Evolutionary conservation across 495 filamentous ascomycete species (phyloP), one percentile per base, ranked within the genome.

Genomic region (Xylaria nigripes): DNA sequence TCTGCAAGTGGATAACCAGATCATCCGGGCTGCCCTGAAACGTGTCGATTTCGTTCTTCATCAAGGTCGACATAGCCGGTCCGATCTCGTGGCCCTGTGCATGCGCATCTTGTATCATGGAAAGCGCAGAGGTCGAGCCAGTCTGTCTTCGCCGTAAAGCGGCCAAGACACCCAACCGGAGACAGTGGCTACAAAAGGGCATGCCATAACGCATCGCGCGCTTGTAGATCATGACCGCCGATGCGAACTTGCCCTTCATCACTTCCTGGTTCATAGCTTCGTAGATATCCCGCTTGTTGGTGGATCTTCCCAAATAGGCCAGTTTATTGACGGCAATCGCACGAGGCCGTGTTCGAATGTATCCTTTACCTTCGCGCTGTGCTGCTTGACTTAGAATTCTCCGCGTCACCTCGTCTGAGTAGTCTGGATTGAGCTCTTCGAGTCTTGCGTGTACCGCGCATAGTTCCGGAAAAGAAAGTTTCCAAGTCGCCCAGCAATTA

Each of bases 131-230:
- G 16, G 50, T 40, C 25, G 55, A 40, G 13, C 61, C 55, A 18
- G 44, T 29, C 1, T 50, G 32, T 3, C 59, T 42, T n/a, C 51
- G 50, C 22, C 52, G 51, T 49, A 76, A 54, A 8, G 64, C 59
- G 12, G 76, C 76, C 19, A 64, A 58, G 16, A 77, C 64, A 18
- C 73, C 75, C 8, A 76, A 50, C 9, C 61, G 60, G 3, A 77
- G 61, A 46, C 68, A 68, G 8, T 62, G 58, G 3, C 42, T 21
- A 13, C 58, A 63, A 34, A 57, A 59, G 0, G 61, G 65, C 68
- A 74, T 67, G 1, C 69, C 62, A 2, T 49, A 54, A 19, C 61
- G 46, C 4, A 62, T 23, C 0, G 63, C 66, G 50, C 56, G 68
- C 48, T 64, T 70, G 56, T 76, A 74, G 21, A 74, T 63, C 10